These are phyloP conservation scores for Sonneratia alba DNA, from an alignment of 345 rosid genomes.

Conservation along the genomic window DNA sequence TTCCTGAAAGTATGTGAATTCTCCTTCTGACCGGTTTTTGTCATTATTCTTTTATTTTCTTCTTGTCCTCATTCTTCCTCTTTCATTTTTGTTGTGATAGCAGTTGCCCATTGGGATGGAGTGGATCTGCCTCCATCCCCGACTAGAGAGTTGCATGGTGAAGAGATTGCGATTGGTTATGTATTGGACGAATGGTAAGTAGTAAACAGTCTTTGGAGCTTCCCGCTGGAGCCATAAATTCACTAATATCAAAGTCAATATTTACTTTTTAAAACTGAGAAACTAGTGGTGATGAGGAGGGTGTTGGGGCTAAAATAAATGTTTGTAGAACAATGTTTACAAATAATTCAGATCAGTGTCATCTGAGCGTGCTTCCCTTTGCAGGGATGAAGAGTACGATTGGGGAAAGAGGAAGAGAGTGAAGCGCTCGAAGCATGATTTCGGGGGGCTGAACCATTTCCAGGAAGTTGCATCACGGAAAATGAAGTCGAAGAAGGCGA, in stretches of 20 bases:
- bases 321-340: not conserved
- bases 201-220: not conserved
- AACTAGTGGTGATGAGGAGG: too few species aligned
- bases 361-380: not conserved
- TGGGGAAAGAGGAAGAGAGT: slow-evolving; percentile 82
- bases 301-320: too few species aligned
- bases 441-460: slow-evolving; percentile 66
- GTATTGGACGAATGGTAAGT: slow-evolving; percentile 86
- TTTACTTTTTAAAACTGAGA: not conserved
- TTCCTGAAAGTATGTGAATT: too few species aligned
- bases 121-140: slow-evolving; percentile 23
- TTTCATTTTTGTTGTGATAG: slow-evolving; percentile 8
- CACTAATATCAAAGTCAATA: not conserved
- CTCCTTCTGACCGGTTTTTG: not conserved
- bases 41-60: not conserved
- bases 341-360: not conserved
- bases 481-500: slow-evolving; percentile 31
- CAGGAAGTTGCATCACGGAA: slow-evolving; percentile 50
- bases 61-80: not conserved
- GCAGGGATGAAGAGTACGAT: slow-evolving; percentile 94
- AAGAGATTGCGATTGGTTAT: slow-evolving; percentile 43
- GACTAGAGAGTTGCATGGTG: slow-evolving; percentile 16
- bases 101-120: slow-evolving; percentile 74
- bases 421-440: slow-evolving; percentile 27
- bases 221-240: too few species aligned